A percentile compares a stretch with the other conserved stretches of the same genome.
Conservation (phyloP, 768 basidiomycete genomes). For the Psilocybe azurescens region DNA sequence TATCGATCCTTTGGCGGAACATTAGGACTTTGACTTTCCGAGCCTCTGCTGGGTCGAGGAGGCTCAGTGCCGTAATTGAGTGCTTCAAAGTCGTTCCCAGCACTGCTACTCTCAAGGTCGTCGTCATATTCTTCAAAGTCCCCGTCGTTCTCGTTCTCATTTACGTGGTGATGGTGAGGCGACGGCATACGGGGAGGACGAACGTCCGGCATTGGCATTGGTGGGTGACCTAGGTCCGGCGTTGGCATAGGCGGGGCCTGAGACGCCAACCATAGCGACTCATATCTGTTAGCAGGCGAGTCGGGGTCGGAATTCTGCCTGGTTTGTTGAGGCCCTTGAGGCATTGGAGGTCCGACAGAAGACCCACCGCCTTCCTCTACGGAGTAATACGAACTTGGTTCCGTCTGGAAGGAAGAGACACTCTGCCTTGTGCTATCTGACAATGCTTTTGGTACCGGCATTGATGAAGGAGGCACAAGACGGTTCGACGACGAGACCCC, state of each 20-base stretch:
- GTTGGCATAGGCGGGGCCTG: conserved; percentile 20
- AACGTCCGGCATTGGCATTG: conserved; percentile 17
- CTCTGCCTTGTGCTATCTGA: conserved; percentile 21
- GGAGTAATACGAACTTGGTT: conserved; percentile 26
- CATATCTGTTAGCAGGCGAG: conserved; percentile 8
- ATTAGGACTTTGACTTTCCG: not conserved
- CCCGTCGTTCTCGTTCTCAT: not conserved
- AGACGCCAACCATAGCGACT: conserved; percentile 21
- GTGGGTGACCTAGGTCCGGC: conserved; percentile 8
- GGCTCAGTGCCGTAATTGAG: not conserved
- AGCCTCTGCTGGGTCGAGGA: not conserved
- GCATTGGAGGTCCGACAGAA: conserved; percentile 2
- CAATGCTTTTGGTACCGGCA: conserved; percentile 9
- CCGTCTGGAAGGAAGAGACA: conserved; percentile 23
- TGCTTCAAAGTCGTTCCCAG: not conserved
- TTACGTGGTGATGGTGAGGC: conserved; percentile 4
- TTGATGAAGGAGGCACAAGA: conserved; percentile 5
- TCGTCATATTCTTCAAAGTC: not conserved
- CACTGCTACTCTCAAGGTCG: not conserved
- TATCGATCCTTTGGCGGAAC: conserved; percentile 6
- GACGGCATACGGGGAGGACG: conserved; percentile 15
- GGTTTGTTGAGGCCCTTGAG: conserved; percentile 3
- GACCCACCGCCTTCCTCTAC: conserved; percentile 20
- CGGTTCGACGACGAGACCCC: not conserved
- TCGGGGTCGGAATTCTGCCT: not conserved